Evolutionary conservation across 1,284 basidiomycete genomes (phyloP), one percentile per base, ranked within the genome.

Genomic region (Apiotrichum gracile): DNA sequence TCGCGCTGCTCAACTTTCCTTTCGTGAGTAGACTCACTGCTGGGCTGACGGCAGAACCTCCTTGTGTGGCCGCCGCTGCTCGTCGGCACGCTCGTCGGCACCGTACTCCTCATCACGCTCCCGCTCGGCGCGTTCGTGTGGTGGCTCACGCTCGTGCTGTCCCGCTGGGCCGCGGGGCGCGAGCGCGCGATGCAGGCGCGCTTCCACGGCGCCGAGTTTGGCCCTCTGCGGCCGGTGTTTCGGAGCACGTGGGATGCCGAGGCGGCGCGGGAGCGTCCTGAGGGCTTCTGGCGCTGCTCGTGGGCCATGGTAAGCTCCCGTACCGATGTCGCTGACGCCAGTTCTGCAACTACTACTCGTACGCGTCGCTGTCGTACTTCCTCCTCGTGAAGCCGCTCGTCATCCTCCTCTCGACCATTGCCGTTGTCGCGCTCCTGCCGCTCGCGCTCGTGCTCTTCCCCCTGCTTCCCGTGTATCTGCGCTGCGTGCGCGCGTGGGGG

Each of bases 301-400:
- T 72, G 69, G 61, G 68, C 70, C 19, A 74, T 76, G 74, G 67
- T 73, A 38, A 39, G 68, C 62, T 5, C 8, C 26, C 22, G 19
- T 25, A 9, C 25, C 21, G 19, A 14, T 4, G 14, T 9, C 7
- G 25, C 49, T 42, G 24, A 51, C n/a, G 9, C 1, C 45, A 69
- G 68, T 66, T 72, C 52, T 57, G 61, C 26, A 72, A 74, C 58
- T 65, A 72, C 48, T 69, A 70, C 45, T 74, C 72, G 3, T 76
- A 76, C 57, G 67, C 70, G 4, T 67, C 72, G 12, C 61, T 76
- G 12, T 67, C 66, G 14, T 74, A 76, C 51, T 69, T 76, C 45
- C 57, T 76, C 1, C 65, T 76, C 48, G 67, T 72, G 55, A 76
- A 76, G 60, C 70, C 73, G 2, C 47, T 73, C 35, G 61, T 71